Conservation (phyloP, 257 asterid species). For the Solanum sitiens region DNA sequence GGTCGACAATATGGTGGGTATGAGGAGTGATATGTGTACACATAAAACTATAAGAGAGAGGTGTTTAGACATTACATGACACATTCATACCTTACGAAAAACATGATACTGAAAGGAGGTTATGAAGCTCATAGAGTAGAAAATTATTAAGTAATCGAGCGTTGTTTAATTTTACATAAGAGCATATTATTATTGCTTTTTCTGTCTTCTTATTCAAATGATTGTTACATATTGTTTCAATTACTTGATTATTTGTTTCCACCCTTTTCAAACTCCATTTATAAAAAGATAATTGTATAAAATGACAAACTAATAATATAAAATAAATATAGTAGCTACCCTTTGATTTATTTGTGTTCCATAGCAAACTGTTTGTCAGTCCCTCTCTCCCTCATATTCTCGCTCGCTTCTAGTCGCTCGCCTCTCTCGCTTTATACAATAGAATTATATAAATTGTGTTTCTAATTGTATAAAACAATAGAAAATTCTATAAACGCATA, state of each 20-base stretch:
- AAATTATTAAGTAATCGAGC: not conserved
- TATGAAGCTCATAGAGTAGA: not conserved
- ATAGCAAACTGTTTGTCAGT: too few relatives aligned
- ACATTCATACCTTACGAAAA: not conserved
- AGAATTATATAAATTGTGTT: too few relatives aligned
- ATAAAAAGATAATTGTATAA: too few relatives aligned
- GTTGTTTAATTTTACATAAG: not conserved
- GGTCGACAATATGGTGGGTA: not conserved
- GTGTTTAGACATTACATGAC: not conserved
- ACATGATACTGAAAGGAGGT: fast-evolving
- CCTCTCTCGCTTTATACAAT: too few relatives aligned
- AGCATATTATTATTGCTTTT: not conserved
- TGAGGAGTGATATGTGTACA: not conserved
- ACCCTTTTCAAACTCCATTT: not conserved
- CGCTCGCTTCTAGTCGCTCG: too few relatives aligned
- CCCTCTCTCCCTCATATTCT: too few relatives aligned
- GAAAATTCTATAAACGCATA: too few relatives aligned
- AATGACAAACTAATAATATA: too few relatives aligned
- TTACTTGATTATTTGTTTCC: not conserved
- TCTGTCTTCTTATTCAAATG: too few relatives aligned
- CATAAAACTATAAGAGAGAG: not conserved
- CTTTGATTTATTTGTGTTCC: too few relatives aligned
- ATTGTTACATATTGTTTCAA: not conserved
- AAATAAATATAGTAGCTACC: too few relatives aligned
- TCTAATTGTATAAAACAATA: too few relatives aligned